These are phyloP conservation scores for Pleurotus ostreatus DNA, from an alignment of 768 basidiomycete species.

Conservation along the genomic window DNA sequence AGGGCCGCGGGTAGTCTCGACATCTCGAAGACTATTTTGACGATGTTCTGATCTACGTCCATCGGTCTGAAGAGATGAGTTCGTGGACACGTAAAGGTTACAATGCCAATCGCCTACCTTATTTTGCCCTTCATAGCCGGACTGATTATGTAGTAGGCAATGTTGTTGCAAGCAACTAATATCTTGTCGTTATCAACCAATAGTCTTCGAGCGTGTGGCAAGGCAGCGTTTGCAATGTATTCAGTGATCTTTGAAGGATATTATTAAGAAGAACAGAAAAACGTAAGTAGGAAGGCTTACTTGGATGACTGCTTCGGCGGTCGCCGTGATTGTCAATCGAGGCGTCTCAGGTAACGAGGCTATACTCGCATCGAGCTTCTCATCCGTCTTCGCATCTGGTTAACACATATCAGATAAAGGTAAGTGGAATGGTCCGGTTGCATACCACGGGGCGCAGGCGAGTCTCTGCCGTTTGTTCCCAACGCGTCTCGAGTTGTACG, in stretches of 20 bases:
- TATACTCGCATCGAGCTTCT: conserved; percentile 50
- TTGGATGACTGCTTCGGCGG: conserved; percentile 43
- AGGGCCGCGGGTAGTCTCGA: conserved; percentile 68
- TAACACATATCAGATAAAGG: neutral
- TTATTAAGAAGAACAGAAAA: conserved; percentile 9
- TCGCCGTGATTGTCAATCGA: conserved; percentile 22
- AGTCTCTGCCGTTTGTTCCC: conserved; percentile 64
- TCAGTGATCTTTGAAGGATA: conserved; percentile 49
- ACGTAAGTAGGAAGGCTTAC: conserved; percentile 23
- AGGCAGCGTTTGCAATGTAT: conserved; percentile 62
- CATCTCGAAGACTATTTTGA: conserved; percentile 76
- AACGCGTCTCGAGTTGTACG: conserved; percentile 61
- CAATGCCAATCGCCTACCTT: conserved; percentile 37
- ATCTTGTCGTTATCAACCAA: conserved; percentile 84
- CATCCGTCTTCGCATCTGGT: conserved; percentile 48
- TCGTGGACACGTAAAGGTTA: conserved; percentile 10
- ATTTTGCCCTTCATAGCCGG: conserved; percentile 77
- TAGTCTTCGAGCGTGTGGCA: conserved; percentile 77
- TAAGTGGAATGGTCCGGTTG: neutral
- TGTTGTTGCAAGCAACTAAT: conserved; percentile 71
- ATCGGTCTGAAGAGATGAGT: conserved; percentile 50
- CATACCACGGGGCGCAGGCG: conserved; percentile 60
- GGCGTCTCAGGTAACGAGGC: conserved; percentile 31
- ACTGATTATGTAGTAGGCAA: conserved; percentile 79
- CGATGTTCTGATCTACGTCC: conserved; percentile 66